Evolutionary conservation across 2,329 filamentous ascomycete species (phyloP).

Genomic region (Grosmannia serpens): DNA sequence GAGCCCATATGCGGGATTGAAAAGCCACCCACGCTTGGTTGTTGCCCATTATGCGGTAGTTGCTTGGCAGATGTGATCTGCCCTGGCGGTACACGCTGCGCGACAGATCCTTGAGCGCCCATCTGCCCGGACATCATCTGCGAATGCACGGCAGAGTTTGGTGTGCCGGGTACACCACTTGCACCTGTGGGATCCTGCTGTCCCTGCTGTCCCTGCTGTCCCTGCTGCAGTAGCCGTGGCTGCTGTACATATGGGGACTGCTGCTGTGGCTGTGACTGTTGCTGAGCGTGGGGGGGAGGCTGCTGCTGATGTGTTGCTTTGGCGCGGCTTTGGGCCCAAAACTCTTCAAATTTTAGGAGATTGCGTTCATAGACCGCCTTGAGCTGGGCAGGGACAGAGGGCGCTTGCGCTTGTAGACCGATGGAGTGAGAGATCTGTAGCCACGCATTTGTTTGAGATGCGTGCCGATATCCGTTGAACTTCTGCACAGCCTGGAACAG

Average conservation of each 20-base stretch:
- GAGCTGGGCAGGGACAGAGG: conserved; percentile 57
- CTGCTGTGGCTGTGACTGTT: background rate
- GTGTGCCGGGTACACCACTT: conserved; percentile 28
- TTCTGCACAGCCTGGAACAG: conserved; percentile 71
- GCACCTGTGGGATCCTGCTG: conserved; percentile 2
- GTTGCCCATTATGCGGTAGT: conserved; percentile 34
- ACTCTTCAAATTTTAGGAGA: conserved; percentile 64
- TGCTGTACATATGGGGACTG: conserved; percentile 23
- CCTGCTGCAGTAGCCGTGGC: background rate
- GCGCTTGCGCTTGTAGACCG: conserved; percentile 51
- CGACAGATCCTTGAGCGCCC: background rate
- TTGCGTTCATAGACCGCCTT: conserved; percentile 66
- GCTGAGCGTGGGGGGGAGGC: conserved; percentile 5
- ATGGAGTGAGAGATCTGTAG: conserved; percentile 54
- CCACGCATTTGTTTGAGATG: conserved; percentile 64
- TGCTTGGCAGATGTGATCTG: conserved; percentile 31
- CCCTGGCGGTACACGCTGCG: conserved; percentile 22
- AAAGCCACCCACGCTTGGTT: conserved; percentile 37
- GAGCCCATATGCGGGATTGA: conserved; percentile 30
- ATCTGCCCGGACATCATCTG: conserved; percentile 27
- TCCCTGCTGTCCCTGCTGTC: conserved; percentile 5
- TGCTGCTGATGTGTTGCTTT: conserved; percentile 37
- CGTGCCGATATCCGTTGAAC: conserved; percentile 63
- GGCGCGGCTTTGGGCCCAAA: conserved; percentile 44
- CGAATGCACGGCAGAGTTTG: conserved; percentile 30